Evolutionary conservation across 2,329 filamentous ascomycete genomes (phyloP), one percentile per base, ranked within the genome.

Genomic region (Penicillium sp.): DNA sequence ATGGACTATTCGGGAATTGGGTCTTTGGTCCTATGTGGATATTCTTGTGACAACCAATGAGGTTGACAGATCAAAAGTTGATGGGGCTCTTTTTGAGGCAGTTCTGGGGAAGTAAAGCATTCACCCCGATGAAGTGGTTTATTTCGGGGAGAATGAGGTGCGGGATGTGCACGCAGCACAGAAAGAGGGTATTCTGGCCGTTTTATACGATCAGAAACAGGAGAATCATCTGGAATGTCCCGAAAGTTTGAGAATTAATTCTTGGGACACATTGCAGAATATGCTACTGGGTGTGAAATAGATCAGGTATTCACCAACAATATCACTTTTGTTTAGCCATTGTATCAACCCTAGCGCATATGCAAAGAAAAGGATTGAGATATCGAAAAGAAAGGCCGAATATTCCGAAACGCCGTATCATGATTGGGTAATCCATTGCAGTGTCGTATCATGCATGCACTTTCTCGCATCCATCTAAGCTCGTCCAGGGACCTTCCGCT

Each of bases 1-100:
- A 63, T 78, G 81, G 68, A 81, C 82, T 0, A 45, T 82, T 0
- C 51, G 67, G 15, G 65, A 73, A n/a, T 68, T 81, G 8, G 71
- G 72, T 0, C 44, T 78, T 30, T 35, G 22, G 42, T 42, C 60
- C 0, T 72, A 68, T 37, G 56, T 76, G 17, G 73, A 79, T 60
- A 59, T 70, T 19, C 64, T 79, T 1, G 68, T 73, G 2, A 78
- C 76, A 1, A 76, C 75, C 0, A 79, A 76, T 58, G 63, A 71
- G 35, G 15, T 76, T 33, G 67, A 73, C 1, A 64, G 59, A 24
- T 68, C 75, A 5, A 79, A 79, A 56, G 61, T 69, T 2, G 71
- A 76, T 61, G 73, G 76, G 4, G n/a, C n/a, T n/a, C 53, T 77
- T 12, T 75, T 77, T 59, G 51, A 53, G 2, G 45, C 50, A 9